Conservation (phyloP, 768 basidiomycete species). For the Lentinula lateritia region DNA sequence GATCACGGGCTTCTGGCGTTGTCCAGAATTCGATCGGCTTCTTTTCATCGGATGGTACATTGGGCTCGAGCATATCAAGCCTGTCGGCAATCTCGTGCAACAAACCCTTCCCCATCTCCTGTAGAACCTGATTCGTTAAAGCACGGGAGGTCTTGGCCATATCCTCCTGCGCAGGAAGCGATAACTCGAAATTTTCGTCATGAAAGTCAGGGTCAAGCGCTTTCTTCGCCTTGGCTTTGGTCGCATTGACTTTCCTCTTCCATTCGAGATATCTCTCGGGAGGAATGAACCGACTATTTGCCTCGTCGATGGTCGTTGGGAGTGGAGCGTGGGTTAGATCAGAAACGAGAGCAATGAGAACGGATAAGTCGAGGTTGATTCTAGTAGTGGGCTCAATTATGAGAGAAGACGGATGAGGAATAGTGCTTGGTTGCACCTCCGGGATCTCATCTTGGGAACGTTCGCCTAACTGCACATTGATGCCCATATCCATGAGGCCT, state of each 20-base stretch:
- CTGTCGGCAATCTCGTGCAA: constrained; percentile 59
- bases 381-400: constrained; percentile 44
- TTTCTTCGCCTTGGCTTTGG: constrained; percentile 10
- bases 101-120: constrained; percentile 64
- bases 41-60: background rate
- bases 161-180: constrained; percentile 17
- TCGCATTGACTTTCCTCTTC: constrained; percentile 33
- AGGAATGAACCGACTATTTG: constrained; percentile 59
- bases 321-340: constrained; percentile 74
- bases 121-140: constrained; percentile 63
- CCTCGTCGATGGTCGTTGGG: constrained; percentile 51
- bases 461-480: constrained; percentile 65
- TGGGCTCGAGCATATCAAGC: constrained; percentile 15
- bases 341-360: constrained; percentile 79
- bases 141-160: constrained; percentile 60
- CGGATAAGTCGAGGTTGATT: constrained; percentile 80
- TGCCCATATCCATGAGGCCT: constrained; percentile 52
- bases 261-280: constrained; percentile 53
- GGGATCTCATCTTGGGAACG: constrained; percentile 16
- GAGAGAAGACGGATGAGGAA: background rate
- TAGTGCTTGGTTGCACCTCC: background rate
- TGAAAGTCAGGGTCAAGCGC: constrained; percentile 10
- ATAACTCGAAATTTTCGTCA: background rate
- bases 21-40: constrained; percentile 65
- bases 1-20: constrained; percentile 66